Evolutionary conservation across 352 stramenopile genomes (phyloP), one percentile per base, ranked within the genome.

Genomic region (Globisporangium splendens): DNA sequence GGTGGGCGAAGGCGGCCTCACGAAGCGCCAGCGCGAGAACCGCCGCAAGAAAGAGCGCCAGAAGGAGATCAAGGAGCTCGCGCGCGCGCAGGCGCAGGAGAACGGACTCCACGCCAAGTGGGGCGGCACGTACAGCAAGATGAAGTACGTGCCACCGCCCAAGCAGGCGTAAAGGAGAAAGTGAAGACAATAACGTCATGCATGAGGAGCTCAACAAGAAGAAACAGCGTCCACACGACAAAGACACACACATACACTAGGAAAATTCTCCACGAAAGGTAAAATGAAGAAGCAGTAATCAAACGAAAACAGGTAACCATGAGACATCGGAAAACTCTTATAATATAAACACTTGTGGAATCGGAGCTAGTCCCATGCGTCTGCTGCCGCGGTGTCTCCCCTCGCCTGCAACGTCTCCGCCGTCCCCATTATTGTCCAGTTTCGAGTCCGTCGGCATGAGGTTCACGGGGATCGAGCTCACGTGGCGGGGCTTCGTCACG

Each of bases 31-130:
- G 68, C 82, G 84, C 1, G 81, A 94, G 62, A 89, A 68, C 53
- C 81, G 80, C 31, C 84, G 84, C 50, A 88, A 89, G 63, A 88
- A 87, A 47, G 82, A 94, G 57, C 79, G 81, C 18, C 74, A 90
- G 57, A 79, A 78, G 14, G 80, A 92, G 68, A 72, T 88, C 35
- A 91, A 89, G 62, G 84, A 92, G 31, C 31, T 86, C 50, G 65
- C 83, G 51, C 80, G 84, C 24, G 76, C 69, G 24, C 73, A 90
- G 59, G 83, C 83, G 1, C 84, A 92, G 52, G 74, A 85, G 28
- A 65, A 84, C 46, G 84, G 86, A 6, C 57, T 92, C 44, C 70
- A 94, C 60, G 82, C 82, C 14, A 81, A 81, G 48, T 85, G 75
- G 75, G 72, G 72, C 15, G 68, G 69, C 58, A 69, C 67, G 14